A percentile compares a stretch with the other conserved stretches of the same genome.
phyloP scores from a whole-genome alignment of 108 stramenopile genomes.

The Skeletonema marinoi region DNA sequence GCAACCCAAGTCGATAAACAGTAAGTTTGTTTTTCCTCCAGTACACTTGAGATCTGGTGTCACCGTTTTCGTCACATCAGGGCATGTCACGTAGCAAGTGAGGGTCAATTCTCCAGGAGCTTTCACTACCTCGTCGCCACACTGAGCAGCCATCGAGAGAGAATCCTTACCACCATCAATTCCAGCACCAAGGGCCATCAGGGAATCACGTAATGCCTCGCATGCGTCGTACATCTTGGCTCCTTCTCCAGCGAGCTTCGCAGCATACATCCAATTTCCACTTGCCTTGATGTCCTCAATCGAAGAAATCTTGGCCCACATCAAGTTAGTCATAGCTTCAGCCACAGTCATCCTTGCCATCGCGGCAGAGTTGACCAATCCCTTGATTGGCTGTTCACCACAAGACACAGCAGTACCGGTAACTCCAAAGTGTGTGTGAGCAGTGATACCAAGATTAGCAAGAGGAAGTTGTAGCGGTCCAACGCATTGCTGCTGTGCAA shows the following conservation, averaged over 20 bases:
- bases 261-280: slow-evolving; percentile 99
- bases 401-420: slow-evolving; percentile 97
- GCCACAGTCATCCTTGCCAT: slow-evolving; percentile 98
- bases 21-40: slow-evolving; percentile 62
- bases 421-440: slow-evolving; percentile 92
- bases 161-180: slow-evolving; percentile 99
- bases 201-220: slow-evolving; percentile 88
- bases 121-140: slow-evolving; percentile 94
- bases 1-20: slow-evolving; percentile 90
- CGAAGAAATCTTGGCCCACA: slow-evolving; percentile 94
- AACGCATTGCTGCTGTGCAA: slow-evolving; percentile 99
- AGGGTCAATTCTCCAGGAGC: slow-evolving; percentile 97
- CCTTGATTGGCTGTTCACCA: slow-evolving; percentile 99
- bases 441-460: slow-evolving; percentile 94
- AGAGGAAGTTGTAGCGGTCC: slow-evolving; percentile 98
- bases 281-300: slow-evolving; percentile 95
- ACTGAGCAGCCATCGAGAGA: slow-evolving; percentile 97
- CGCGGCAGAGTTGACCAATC: slow-evolving; percentile 89
- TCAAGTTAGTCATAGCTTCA: slow-evolving; percentile 98
- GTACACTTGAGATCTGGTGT: slow-evolving; percentile 96
- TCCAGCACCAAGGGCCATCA: slow-evolving; percentile 89
- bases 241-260: slow-evolving; percentile 97
- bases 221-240: slow-evolving; percentile 99
- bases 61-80: slow-evolving; percentile 92
- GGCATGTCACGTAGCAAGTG: slow-evolving; percentile 95